These are phyloP conservation scores for Ustilago crameri DNA, from an alignment of 1,284 basidiomycete genomes.

Conservation along the genomic window DNA sequence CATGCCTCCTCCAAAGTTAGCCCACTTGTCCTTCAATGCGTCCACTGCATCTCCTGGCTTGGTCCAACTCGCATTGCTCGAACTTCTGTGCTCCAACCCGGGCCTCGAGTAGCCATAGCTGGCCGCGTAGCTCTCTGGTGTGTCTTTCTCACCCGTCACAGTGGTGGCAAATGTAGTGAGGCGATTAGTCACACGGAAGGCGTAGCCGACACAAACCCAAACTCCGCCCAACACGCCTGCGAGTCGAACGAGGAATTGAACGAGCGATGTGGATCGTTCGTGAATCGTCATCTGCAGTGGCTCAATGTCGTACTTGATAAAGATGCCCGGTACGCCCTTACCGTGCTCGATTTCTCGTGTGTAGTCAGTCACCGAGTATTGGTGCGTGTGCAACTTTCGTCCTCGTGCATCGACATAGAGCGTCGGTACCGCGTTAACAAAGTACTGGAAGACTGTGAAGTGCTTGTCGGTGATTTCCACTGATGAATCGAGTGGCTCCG, in stretches of 20 bases:
- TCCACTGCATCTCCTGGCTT: constrained; percentile 26
- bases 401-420: constrained; percentile 82
- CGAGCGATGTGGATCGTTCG: constrained; percentile 83
- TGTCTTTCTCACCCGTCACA: constrained; percentile 23
- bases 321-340: constrained; percentile 76
- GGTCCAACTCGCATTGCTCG: constrained; percentile 24
- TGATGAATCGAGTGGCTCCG: constrained; percentile 83
- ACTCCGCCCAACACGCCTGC: constrained; percentile 70
- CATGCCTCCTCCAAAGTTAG: constrained; percentile 19
- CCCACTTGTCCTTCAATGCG: constrained; percentile 45
- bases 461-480: constrained; percentile 81
- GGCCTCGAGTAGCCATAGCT: constrained; percentile 35
- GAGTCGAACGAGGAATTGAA: constrained; percentile 83
- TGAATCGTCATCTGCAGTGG: constrained; percentile 85
- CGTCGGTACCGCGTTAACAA: constrained; percentile 92
- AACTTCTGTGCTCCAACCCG: neutral
- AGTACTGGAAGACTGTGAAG: constrained; percentile 81
- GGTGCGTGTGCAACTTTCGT: constrained; percentile 78
- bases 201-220: constrained; percentile 64
- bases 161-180: constrained; percentile 31
- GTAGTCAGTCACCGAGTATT: constrained; percentile 96
- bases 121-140: constrained; percentile 33
- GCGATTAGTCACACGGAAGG: constrained; percentile 53
- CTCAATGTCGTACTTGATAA: constrained; percentile 82
- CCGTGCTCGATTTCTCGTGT: constrained; percentile 81